Evolutionary conservation across 805 yeast genomes (phyloP), one percentile per base, ranked within the genome.

Genomic region (Sungouiozyma intestinalis): DNA sequence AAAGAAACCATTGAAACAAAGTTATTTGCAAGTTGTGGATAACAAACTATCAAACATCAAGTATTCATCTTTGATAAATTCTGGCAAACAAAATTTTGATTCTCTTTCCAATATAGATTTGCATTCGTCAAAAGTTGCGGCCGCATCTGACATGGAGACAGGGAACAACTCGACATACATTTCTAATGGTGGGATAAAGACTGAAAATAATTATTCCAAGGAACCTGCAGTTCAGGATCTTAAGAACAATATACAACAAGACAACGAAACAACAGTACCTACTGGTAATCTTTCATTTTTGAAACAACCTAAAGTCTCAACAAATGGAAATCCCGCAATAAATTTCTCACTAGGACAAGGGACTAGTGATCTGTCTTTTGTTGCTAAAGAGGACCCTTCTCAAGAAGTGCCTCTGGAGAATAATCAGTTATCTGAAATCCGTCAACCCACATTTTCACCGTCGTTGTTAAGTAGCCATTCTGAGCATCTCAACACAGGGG

Each of bases 1-100:
- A 47, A 65, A 58, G 32, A 62, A 65, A 38, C 69, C 74, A 3
- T 61, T 71, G 45, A 67, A 65, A 41, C 79, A 75, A 44, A 69
- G 74, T 0, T 74, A 63, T 48, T 65, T 78, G 2, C 39, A 42
- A 7, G 58, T 62, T 18, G 64, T 77, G 3, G 72, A 77, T 36
- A 41, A 48, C 2, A 72, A 67, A 48, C 51, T 70, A 8, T 44
- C 41, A n/a, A 55, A 55, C 7, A 42, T 42, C 17, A 40, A 58
- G 2, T 62, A 58, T 39, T 49, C 61, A n/a, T 50, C 55, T 8
- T 51, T 76, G 3, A 61, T 77, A 4, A 63, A 72, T 45, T 50
- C 63, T 4, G 74, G 73, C 7, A 48, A 47, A 45, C 49, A 49
- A 2, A 56, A 58, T 45, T 18, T 49, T 14, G 51, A 47, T 38